A percentile compares a stretch with the other conserved stretches of the same genome.
These are phyloP conservation scores for Neonectria ditissima DNA, from an alignment of 2,329 filamentous ascomycete species.

Conservation along the genomic window DNA sequence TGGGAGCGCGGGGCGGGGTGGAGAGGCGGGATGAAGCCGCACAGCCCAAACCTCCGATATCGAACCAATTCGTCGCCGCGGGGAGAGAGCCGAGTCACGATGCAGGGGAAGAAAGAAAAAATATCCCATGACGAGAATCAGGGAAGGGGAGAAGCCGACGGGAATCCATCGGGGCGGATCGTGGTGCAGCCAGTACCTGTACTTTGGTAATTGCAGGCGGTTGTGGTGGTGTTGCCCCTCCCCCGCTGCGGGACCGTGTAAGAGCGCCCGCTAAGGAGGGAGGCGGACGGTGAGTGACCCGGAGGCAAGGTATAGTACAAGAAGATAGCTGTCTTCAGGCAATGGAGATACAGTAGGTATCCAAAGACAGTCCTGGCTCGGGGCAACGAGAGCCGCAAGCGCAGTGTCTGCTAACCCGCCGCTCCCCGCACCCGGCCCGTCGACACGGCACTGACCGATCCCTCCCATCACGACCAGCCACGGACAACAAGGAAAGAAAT, in stretches of 20 bases:
- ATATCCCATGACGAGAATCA: constrained; percentile 14
- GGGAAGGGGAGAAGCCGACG: constrained; percentile 4
- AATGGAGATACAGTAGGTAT: too few species aligned
- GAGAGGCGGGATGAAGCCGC: constrained; percentile 8
- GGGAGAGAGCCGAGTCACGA: constrained; percentile 29
- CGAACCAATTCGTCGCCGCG: constrained; percentile 12
- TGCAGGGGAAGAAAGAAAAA: too few species aligned
- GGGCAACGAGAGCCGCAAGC: background rate
- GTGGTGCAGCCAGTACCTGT: constrained; percentile 14
- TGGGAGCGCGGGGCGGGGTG: constrained; percentile 1
- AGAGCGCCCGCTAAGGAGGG: too few species aligned
- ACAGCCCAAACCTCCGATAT: constrained; percentile 14
- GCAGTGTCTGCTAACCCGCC: constrained; percentile 1
- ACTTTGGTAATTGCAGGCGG: constrained; percentile 13
- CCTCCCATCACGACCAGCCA: constrained; percentile 10
- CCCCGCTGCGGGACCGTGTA: constrained; percentile 17
- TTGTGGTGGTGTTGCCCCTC: too few species aligned
- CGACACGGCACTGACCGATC: background rate
- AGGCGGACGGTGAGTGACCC: too few species aligned
- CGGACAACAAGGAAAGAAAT: background rate
- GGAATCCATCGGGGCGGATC: background rate
- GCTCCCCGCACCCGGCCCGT: constrained; percentile 6
- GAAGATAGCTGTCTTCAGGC: background rate
- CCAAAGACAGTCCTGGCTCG: background rate
- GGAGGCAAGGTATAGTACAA: background rate